A percentile compares a stretch with the other conserved stretches of the same genome.
phyloP scores from a whole-genome alignment of 148 eudicot genomes.

The Amaranthus palmeri region DNA sequence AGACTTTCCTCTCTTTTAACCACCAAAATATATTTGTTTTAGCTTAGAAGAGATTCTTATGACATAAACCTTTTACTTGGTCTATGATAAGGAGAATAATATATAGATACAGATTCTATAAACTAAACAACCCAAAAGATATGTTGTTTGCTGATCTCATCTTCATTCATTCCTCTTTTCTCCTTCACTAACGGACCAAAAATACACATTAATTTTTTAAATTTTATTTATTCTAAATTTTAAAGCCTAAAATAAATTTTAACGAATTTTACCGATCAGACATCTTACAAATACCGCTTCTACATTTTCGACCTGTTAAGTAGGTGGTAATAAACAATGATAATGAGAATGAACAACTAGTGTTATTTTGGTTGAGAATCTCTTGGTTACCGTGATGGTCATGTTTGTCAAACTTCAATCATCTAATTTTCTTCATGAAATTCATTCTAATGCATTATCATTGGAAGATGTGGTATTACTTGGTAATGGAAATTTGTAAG shows the following conservation, averaged over 20 bases:
- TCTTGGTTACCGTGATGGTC: no score
- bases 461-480: no score
- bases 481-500: no score
- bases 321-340: no score
- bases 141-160: conserved; percentile 24
- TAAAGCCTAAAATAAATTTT: neutral
- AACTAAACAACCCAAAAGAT: neutral
- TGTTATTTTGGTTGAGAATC: no score
- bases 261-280: neutral
- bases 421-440: no score
- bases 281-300: no score
- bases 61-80: conserved; percentile 10
- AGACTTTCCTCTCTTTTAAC: no score
- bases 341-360: no score
- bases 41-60: neutral
- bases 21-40: neutral
- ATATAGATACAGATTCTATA: neutral
- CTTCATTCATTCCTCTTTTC: neutral
- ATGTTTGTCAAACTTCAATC: no score
- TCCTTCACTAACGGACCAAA: neutral
- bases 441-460: no score
- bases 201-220: neutral
- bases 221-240: neutral
- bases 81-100: conserved; percentile 15
- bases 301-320: no score